These are phyloP conservation scores for Pezicula neosporulosa DNA, from an alignment of 2,329 filamentous ascomycete genomes.

Conservation along the genomic window DNA sequence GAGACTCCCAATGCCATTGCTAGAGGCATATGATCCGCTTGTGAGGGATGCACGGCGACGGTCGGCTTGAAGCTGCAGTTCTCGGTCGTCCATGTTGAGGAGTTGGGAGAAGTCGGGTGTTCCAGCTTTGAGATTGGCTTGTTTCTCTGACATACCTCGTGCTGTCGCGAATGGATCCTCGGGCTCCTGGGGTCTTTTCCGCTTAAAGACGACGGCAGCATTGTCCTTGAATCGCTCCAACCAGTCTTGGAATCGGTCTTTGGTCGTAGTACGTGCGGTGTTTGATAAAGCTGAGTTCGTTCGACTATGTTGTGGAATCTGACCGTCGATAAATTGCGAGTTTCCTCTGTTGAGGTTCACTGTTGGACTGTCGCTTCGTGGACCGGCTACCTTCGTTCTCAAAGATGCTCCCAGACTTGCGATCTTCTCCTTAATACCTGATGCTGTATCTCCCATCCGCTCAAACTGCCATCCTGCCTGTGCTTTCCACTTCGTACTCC, in stretches of 20 bases:
- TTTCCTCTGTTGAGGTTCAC: constrained; percentile 50
- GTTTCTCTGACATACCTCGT: constrained; percentile 21
- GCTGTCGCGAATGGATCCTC: constrained; percentile 36
- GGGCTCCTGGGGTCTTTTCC: constrained; percentile 24
- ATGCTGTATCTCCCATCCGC: constrained; percentile 10
- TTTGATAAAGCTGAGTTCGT: constrained; percentile 29
- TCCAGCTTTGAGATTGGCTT: constrained; percentile 12
- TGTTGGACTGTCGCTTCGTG: constrained; percentile 32
- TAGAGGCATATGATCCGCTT: constrained; percentile 10
- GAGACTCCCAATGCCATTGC: constrained; percentile 18
- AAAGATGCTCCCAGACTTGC: constrained; percentile 20
- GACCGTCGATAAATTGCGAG: constrained; percentile 43
- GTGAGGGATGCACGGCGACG: constrained; percentile 15
- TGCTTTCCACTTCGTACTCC: constrained; percentile 14
- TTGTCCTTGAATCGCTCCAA: constrained; percentile 41
- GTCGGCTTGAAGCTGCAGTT: constrained; percentile 21
- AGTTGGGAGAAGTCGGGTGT: constrained; percentile 22
- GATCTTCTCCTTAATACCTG: constrained; percentile 16
- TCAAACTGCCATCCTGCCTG: constrained; percentile 10
- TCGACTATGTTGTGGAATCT: constrained; percentile 34
- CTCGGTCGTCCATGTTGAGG: constrained; percentile 23
- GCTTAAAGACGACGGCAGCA: constrained; percentile 35
- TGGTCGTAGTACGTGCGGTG: constrained; percentile 11
- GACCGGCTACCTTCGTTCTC: constrained; percentile 21
- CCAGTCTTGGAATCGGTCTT: constrained; percentile 40